Conservation (phyloP, 345 rosid genomes). For the Theobroma cacao region DNA sequence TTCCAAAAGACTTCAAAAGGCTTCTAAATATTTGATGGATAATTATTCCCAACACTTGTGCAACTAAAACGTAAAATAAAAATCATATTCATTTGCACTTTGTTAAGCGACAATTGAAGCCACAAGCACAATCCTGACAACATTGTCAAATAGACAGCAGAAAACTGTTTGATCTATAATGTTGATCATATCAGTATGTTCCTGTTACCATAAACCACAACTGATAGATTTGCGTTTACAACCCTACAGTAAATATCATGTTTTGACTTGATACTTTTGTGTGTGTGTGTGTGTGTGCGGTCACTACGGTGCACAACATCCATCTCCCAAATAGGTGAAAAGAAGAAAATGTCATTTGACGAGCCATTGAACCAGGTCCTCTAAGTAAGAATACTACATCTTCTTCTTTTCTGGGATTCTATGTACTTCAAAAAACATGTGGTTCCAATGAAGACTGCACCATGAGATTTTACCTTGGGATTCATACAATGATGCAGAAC, state of each 20-base stretch:
- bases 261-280: no score
- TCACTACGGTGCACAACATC: not conserved
- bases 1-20: no score
- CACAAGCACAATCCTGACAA: not conserved
- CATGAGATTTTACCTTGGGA: not conserved
- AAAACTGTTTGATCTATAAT: not conserved
- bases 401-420: not conserved
- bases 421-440: not conserved
- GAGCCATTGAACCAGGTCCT: not conserved
- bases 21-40: no score
- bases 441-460: not conserved
- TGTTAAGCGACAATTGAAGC: not conserved
- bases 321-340: not conserved
- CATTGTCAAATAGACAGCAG: not conserved
- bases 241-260: not conserved
- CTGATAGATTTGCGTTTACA: not conserved
- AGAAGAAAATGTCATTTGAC: not conserved
- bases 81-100: not conserved
- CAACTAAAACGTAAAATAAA: not conserved
- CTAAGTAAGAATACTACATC: not conserved
- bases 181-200: not conserved
- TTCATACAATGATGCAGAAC: not conserved
- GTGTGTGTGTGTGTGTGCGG: no score
- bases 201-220: not conserved
- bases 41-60: not conserved